Percentiles rank a stretch among this genome's conserved stretches.
These are phyloP conservation scores for Yamadazyma spencermartinsiae DNA, from an alignment of 1,139 yeast species.

Conservation along the genomic window DNA sequence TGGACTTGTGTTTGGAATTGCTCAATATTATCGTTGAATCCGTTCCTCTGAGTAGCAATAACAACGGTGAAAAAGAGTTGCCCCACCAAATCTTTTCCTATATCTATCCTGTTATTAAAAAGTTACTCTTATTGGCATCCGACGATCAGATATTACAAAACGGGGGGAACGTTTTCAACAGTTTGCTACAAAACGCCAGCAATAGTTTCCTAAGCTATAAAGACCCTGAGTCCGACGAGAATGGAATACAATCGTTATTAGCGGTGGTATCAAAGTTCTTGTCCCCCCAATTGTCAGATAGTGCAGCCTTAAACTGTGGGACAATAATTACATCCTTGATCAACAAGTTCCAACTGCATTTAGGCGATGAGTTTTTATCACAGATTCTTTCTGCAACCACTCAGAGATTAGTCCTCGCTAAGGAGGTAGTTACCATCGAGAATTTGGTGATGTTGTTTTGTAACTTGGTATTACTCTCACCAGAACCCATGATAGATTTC, in stretches of 20 bases:
- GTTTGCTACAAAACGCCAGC: slow-evolving; percentile 55
- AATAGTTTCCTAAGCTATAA: slow-evolving; percentile 41
- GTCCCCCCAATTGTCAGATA: slow-evolving; percentile 70
- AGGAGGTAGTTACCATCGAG: slow-evolving; percentile 71
- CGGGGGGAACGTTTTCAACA: slow-evolving; percentile 73
- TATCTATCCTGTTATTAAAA: slow-evolving; percentile 52
- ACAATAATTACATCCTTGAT: slow-evolving; percentile 66
- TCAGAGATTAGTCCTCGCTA: slow-evolving; percentile 59
- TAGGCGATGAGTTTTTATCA: slow-evolving; percentile 51
- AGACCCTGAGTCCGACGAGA: slow-evolving; percentile 36
- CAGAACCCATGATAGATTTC: slow-evolving; percentile 61
- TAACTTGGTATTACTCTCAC: slow-evolving; percentile 61
- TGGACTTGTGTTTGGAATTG: slow-evolving; percentile 68
- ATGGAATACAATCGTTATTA: slow-evolving; percentile 58
- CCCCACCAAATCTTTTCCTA: slow-evolving; percentile 50
- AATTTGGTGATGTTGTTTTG: slow-evolving; percentile 78
- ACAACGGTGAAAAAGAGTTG: slow-evolving; percentile 35
- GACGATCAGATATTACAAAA: slow-evolving; percentile 82
- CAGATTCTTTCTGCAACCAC: slow-evolving; percentile 75
- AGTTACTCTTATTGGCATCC: slow-evolving; percentile 52
- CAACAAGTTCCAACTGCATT: slow-evolving; percentile 53
- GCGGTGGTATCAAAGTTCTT: slow-evolving; percentile 67
- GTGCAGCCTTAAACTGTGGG: slow-evolving; percentile 78
- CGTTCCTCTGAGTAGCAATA: slow-evolving; percentile 28
- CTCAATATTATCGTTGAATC: slow-evolving; percentile 56